Evolutionary conservation across 129 eudicot species (phyloP).

Genomic region (Saussurea involucrata): DNA sequence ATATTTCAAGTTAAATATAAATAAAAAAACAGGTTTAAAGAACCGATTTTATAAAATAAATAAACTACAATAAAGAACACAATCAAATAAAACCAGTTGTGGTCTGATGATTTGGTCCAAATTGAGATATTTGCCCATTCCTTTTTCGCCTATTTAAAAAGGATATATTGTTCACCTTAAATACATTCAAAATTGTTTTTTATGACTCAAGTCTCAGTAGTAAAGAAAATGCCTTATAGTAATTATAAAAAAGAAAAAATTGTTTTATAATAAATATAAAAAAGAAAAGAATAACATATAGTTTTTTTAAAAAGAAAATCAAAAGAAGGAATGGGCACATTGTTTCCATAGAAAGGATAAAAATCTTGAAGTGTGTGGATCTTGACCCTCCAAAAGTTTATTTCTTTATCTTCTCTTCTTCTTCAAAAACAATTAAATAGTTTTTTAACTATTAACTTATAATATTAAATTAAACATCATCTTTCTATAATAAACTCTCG

Average conservation of each 20-base stretch:
- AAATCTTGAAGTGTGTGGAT: slow-evolving; percentile 21
- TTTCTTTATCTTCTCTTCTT: background rate
- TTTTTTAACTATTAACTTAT: background rate
- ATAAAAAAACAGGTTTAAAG: too few species aligned
- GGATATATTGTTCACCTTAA: too few species aligned
- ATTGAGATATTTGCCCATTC: too few species aligned
- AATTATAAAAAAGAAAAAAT: background rate
- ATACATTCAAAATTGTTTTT: background rate
- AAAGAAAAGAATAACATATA: background rate
- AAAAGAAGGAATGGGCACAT: slow-evolving; percentile 10
- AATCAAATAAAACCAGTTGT: too few species aligned
- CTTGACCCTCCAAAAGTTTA: slow-evolving; percentile 22
- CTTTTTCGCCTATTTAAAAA: too few species aligned
- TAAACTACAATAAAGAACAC: too few species aligned
- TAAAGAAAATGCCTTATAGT: background rate
- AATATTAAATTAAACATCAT: background rate
- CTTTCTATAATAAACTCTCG: too few species aligned
- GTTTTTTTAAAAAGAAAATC: background rate
- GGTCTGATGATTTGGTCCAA: too few species aligned
- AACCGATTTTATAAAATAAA: too few species aligned
- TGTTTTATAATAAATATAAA: background rate
- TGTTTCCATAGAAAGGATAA: slow-evolving; percentile 18
- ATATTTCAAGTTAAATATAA: too few species aligned
- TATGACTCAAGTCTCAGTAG: background rate
- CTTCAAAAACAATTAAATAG: background rate